These are phyloP conservation scores for Mycogone perniciosa DNA, from an alignment of 2,329 filamentous ascomycete genomes.

Conservation along the genomic window DNA sequence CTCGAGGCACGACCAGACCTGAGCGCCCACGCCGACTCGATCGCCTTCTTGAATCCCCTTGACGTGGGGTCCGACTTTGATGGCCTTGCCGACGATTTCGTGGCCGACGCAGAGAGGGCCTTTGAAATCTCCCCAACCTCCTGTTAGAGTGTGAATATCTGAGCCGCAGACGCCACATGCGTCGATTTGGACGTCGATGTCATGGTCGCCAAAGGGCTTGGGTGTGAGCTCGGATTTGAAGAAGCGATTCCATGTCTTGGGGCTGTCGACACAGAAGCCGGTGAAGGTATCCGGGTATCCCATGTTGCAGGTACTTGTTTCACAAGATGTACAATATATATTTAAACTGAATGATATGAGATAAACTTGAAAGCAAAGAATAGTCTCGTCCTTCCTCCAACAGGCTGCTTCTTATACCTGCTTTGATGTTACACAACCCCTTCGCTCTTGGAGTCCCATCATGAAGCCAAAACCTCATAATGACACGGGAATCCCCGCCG, in stretches of 20 bases:
- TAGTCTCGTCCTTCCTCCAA: no score
- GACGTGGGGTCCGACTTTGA: slow-evolving; percentile 39
- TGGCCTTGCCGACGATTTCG: slow-evolving; percentile 53
- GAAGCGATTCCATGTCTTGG: slow-evolving; percentile 37
- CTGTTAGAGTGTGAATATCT: slow-evolving; percentile 53
- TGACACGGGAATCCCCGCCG: no score
- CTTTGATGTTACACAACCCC: no score
- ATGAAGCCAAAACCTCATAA: no score
- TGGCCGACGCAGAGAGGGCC: slow-evolving; percentile 48
- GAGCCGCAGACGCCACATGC: slow-evolving; percentile 60
- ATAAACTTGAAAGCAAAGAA: no score
- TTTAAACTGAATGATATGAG: no score
- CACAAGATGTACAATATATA: no score
- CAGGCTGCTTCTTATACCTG: no score
- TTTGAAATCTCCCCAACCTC: slow-evolving; percentile 46
- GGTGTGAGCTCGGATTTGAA: slow-evolving; percentile 31
- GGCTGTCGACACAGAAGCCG: slow-evolving; percentile 37
- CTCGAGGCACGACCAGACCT: slow-evolving; percentile 51
- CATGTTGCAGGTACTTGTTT: no score
- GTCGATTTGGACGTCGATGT: slow-evolving; percentile 64
- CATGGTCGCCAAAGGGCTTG: slow-evolving; percentile 30
- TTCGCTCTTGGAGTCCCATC: no score
- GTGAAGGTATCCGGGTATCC: slow-evolving; percentile 37
- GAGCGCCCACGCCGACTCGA: slow-evolving; percentile 57
- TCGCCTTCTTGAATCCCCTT: slow-evolving; percentile 53